Evolutionary conservation across 2,329 filamentous ascomycete genomes (phyloP).

Genomic region (Sphaerostilbella broomeana): DNA sequence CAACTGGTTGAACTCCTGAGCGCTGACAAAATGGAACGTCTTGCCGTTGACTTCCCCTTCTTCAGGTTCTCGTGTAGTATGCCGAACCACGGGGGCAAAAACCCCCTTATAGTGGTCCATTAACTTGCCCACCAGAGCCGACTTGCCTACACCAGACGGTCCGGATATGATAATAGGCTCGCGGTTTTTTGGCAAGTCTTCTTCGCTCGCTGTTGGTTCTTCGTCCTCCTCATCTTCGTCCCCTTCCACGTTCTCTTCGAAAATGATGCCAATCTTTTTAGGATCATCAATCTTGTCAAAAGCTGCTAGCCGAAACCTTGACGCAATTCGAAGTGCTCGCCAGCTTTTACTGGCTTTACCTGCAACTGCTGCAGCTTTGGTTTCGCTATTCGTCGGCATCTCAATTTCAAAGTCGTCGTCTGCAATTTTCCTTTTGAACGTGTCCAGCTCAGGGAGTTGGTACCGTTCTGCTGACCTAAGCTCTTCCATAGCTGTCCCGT

Average conservation of each 20-base stretch:
- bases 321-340: conserved; percentile 77
- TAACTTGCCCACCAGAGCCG: conserved; percentile 56
- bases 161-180: conserved; percentile 62
- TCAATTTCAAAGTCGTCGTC: conserved; percentile 81
- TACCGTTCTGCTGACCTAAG: conserved; percentile 62
- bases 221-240: conserved; percentile 30
- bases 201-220: conserved; percentile 26
- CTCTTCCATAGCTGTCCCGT: conserved; percentile 55
- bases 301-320: conserved; percentile 62
- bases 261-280: conserved; percentile 58
- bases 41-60: conserved; percentile 47
- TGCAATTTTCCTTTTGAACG: conserved; percentile 66
- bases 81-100: conserved; percentile 52
- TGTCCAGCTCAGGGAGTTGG: conserved; percentile 60
- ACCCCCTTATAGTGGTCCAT: conserved; percentile 57
- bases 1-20: conserved; percentile 49
- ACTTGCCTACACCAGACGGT: conserved; percentile 55
- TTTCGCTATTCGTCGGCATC: conserved; percentile 61
- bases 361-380: conserved; percentile 51
- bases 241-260: conserved; percentile 40
- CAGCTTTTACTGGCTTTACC: conserved; percentile 84
- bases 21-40: conserved; percentile 50
- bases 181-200: conserved; percentile 40
- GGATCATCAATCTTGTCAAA: conserved; percentile 88
- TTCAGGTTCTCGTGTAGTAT: conserved; percentile 46